These are phyloP conservation scores for Kwoniella sp. DNA, from an alignment of 768 basidiomycete species.

Conservation along the genomic window DNA sequence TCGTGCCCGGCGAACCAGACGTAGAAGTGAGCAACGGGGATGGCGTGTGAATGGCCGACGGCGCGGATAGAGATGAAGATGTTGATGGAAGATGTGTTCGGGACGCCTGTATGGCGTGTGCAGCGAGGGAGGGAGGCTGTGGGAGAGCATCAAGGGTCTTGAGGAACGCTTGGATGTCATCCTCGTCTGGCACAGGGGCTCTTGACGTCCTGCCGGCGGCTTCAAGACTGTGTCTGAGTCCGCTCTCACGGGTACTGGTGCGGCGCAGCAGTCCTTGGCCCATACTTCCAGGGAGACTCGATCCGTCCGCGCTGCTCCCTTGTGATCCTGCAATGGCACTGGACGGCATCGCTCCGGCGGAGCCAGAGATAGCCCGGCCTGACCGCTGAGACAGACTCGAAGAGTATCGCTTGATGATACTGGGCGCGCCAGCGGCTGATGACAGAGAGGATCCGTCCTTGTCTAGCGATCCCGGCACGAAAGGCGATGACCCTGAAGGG, in stretches of 20 bases:
- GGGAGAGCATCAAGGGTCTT: slow-evolving; percentile 46
- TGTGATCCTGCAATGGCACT: slow-evolving; percentile 22
- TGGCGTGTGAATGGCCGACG: slow-evolving; percentile 21
- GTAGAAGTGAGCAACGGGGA: slow-evolving; percentile 16
- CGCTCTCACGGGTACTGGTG: slow-evolving; percentile 33
- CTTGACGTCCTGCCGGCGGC: background rate
- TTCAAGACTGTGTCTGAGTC: slow-evolving; percentile 31
- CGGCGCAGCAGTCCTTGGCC: slow-evolving; percentile 19
- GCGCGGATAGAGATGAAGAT: slow-evolving; percentile 40
- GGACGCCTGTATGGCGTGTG: slow-evolving; percentile 30
- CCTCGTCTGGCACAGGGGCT: slow-evolving; percentile 27
- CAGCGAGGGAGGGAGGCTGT: slow-evolving; percentile 40
- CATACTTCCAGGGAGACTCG: slow-evolving; percentile 23
- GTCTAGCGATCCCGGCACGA: slow-evolving; percentile 38
- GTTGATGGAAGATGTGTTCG: slow-evolving; percentile 38
- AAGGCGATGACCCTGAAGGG: slow-evolving; percentile 30
- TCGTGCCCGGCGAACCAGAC: slow-evolving; percentile 9
- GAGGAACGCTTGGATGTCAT: slow-evolving; percentile 48
- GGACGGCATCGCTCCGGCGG: slow-evolving; percentile 3
- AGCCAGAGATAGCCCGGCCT: slow-evolving; percentile 7
- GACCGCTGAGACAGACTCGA: slow-evolving; percentile 38
- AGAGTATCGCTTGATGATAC: slow-evolving; percentile 44
- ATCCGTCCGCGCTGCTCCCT: slow-evolving; percentile 37
- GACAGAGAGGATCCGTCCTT: slow-evolving; percentile 11
- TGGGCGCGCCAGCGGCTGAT: slow-evolving; percentile 19